phyloP scores from a whole-genome alignment of 2,329 filamentous ascomycete genomes.

The Fusarium nisikadoi region DNA sequence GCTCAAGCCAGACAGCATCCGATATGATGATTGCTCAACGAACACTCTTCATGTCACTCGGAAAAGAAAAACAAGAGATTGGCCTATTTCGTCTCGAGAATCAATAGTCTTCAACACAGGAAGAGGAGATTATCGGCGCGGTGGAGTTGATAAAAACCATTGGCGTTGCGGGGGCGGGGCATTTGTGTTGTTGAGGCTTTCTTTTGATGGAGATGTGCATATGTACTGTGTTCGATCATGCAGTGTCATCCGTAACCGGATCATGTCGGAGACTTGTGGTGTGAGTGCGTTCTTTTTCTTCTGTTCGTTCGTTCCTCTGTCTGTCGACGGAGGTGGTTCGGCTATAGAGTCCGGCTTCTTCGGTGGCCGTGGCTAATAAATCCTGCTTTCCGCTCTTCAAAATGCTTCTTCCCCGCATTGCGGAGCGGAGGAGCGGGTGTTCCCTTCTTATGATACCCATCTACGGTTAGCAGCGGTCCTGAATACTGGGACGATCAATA shows the following conservation, averaged over 20 bases:
- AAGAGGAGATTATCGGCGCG: constrained; percentile 23
- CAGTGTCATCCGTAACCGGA: constrained; percentile 24
- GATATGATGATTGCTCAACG: neutral
- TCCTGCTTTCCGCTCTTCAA: constrained; percentile 7
- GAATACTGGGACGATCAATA: neutral
- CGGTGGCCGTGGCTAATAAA: neutral
- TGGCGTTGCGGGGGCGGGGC: constrained; percentile 39
- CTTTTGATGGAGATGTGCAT: constrained; percentile 11
- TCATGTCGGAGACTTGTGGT: constrained; percentile 19
- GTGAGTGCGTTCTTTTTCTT: neutral
- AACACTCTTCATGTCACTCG: neutral
- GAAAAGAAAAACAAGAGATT: neutral
- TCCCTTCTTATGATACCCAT: constrained; percentile 16
- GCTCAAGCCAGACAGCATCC: neutral
- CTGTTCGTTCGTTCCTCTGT: neutral
- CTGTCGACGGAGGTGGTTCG: constrained; percentile 5
- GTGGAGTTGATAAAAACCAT: constrained; percentile 25
- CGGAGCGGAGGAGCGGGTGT: constrained; percentile 31
- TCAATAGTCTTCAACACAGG: neutral
- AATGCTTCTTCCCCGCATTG: constrained; percentile 28
- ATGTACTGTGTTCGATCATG: constrained; percentile 30
- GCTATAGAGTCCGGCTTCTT: constrained; percentile 14
- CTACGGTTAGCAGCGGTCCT: constrained; percentile 16
- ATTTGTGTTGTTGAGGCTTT: neutral
- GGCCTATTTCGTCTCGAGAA: neutral